Evolutionary conservation across 2,329 filamentous ascomycete species (phyloP).

Genomic region (Colletotrichum sp.): DNA sequence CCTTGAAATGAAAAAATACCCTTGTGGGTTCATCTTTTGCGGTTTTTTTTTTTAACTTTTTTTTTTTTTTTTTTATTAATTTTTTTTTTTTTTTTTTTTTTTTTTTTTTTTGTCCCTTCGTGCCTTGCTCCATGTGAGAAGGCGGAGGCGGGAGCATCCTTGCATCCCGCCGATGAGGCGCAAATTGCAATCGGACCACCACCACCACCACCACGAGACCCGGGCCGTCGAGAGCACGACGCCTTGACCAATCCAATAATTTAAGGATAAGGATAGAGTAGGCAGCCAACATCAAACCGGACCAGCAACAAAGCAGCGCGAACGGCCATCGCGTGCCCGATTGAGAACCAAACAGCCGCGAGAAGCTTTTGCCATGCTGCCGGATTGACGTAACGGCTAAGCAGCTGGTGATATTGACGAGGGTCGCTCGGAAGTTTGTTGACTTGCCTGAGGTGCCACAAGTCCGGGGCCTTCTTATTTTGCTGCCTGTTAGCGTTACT

Average conservation of each 20-base stretch:
- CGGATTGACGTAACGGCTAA: neutral
- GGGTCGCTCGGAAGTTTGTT: neutral
- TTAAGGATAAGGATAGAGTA: neutral
- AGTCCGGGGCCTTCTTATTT: neutral
- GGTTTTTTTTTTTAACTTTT: too few relatives aligned
- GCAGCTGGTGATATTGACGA: neutral
- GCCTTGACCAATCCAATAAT: neutral
- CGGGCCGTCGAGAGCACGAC: neutral
- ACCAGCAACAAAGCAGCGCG: neutral
- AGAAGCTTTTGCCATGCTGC: neutral
- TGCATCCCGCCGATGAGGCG: neutral
- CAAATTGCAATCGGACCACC: constrained; percentile 9
- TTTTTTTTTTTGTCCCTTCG: neutral
- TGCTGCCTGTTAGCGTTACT: neutral
- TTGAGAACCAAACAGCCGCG: neutral
- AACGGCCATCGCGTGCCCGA: neutral
- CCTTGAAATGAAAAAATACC: too few relatives aligned
- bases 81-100: too few relatives aligned
- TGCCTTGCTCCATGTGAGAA: neutral
- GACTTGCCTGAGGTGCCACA: neutral
- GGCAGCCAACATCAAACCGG: neutral
- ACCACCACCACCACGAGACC: neutral
- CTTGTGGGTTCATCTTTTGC: too few relatives aligned
- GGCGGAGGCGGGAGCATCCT: neutral
- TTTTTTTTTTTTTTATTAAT: too few relatives aligned